Evolutionary conservation across 78 protist genomes (phyloP).

Genomic region (Dictyostelium capitatum): DNA sequence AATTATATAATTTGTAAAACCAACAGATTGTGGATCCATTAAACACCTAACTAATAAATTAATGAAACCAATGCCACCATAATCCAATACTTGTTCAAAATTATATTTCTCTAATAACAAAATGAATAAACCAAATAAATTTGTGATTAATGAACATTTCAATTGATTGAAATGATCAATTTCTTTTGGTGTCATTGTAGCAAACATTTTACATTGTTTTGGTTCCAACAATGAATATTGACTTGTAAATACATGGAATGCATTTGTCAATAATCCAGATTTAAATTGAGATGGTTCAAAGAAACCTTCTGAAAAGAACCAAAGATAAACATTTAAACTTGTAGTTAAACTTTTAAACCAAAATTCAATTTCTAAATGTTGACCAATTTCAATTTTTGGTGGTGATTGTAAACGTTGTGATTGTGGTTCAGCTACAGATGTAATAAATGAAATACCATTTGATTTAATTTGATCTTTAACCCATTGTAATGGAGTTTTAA

Average conservation of each 20-base stretch:
- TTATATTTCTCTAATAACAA: slow-evolving; percentile 60
- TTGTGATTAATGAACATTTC: slow-evolving; percentile 29
- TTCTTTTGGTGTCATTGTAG: slow-evolving; percentile 63
- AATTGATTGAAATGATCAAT: slow-evolving; percentile 29
- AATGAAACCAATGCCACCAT: slow-evolving; percentile 25
- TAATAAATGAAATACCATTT: slow-evolving; percentile 23
- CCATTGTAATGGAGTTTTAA: slow-evolving; percentile 45
- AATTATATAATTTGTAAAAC: not conserved
- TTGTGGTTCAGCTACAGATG: slow-evolving; percentile 34
- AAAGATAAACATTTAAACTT: slow-evolving; percentile 21
- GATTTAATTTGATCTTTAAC: slow-evolving; percentile 14
- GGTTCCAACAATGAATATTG: slow-evolving; percentile 4
- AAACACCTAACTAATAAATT: slow-evolving; percentile 8
- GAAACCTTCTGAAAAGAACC: slow-evolving; percentile 56
- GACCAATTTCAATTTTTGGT: slow-evolving; percentile 22
- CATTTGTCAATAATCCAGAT: slow-evolving; percentile 3
- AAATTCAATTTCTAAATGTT: slow-evolving; percentile 39
- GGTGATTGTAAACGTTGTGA: not conserved
- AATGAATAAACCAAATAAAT: slow-evolving; percentile 59
- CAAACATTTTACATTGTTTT: not conserved
- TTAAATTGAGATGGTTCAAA: slow-evolving; percentile 24
- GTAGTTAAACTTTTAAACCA: slow-evolving; percentile 46
- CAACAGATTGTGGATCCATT: slow-evolving; percentile 34
- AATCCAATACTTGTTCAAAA: not conserved
- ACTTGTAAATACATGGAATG: slow-evolving; percentile 37